Conservation (phyloP, 2,329 filamentous ascomycete genomes). For the Metarhizium rileyi region DNA sequence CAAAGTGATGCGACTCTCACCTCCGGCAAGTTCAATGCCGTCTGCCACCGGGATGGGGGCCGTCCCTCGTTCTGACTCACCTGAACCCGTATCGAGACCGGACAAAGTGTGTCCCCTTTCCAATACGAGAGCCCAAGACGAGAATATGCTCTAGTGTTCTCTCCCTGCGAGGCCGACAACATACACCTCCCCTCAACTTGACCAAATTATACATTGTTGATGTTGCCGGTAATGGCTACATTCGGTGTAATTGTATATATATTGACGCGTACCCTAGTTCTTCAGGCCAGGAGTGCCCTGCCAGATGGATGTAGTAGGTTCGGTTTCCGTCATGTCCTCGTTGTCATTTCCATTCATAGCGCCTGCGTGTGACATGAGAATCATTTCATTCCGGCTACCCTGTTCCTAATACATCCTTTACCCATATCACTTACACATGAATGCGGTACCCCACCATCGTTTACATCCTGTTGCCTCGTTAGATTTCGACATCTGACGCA, state of each 20-base stretch:
- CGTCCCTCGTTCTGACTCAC: neutral
- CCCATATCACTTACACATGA: too few species aligned
- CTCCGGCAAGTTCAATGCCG: too few species aligned
- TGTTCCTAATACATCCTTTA: too few species aligned
- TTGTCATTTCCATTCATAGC: neutral
- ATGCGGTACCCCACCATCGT: too few species aligned
- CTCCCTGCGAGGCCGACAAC: neutral
- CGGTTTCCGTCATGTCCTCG: neutral
- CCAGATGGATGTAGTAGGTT: neutral
- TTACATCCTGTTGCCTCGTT: slow-evolving; percentile 5
- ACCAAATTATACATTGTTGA: neutral
- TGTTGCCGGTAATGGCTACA: neutral
- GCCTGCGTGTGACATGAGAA: neutral
- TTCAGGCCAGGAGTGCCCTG: neutral
- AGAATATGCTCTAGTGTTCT: neutral
- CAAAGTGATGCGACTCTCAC: too few species aligned
- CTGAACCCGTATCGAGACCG: neutral
- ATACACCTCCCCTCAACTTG: too few species aligned
- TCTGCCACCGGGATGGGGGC: neutral
- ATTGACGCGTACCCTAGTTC: neutral
- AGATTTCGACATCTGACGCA: neutral
- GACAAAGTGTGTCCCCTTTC: neutral
- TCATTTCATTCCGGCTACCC: neutral
- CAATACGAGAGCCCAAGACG: neutral
- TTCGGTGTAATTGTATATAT: neutral